Base-by-base conservation (phyloP, 345 rosid species). In the Carallia pectinifolia region DNA sequence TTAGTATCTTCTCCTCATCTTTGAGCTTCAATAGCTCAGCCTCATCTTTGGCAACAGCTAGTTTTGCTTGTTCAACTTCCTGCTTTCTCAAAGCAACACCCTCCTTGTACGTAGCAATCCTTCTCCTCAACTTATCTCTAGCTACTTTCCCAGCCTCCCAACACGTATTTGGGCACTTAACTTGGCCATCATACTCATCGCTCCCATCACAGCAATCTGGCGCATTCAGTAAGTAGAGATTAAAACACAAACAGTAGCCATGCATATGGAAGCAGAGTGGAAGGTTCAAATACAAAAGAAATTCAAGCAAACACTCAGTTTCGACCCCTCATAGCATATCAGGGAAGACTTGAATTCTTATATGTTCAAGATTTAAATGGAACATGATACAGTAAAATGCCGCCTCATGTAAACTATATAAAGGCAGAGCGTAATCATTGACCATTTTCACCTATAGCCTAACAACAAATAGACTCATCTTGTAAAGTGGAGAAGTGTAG, bases 131-230 rank as follows among this genome's bases (percentile, higher is more conserved):
- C 69, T 77, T 90, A 61, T 87, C 85, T 64, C 87, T 72, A 76
- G 98, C 97, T 56, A 85, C 90, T 85, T 89, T 87, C 37, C 99
- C 98, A 72, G 93, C 91, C 77, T 96, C 93, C 98, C 90, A 89
- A 81, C 99, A 92, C 40, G 95, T 85, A 77, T 92, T 89, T 56
- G 73, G 71, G 76, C 99, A 96, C 69, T 84, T 81, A 58, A 86
- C 83, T 79, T 79, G 74, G 65, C 92, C 89, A 68, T 85, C 95
- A 68, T 96, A 90, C 79, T 96, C 99, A 30, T 92, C 99, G 81
- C 96, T 96, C 62, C 98, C 99, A 71, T 96, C 99, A 77, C 99
- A 96, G 79, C 99, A 96, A 83, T 96, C 98, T 96, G 82, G 82
- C 77, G 75, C 30, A 17, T 8, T 17, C 71, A 61, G 65, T 15